phyloP scores from a whole-genome alignment of 2,329 filamentous ascomycete species.

The Sarocladium brachiariae region DNA sequence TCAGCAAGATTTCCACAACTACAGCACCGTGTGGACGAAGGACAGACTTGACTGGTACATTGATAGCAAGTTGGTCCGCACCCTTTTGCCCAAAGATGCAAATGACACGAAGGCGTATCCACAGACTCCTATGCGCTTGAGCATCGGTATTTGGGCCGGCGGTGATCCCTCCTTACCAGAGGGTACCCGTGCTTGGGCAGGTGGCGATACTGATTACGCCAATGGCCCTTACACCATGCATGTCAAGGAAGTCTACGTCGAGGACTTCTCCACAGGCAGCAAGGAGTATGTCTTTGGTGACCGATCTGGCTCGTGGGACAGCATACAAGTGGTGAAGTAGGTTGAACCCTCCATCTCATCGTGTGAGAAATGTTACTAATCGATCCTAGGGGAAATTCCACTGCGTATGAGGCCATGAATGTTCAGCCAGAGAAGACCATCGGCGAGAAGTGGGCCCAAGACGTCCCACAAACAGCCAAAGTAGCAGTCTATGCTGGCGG shows the following conservation, averaged over 20 bases:
- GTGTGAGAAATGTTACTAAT: constrained; percentile 16
- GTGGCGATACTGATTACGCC: constrained; percentile 59
- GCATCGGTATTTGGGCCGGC: constrained; percentile 60
- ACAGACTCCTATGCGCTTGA: constrained; percentile 69
- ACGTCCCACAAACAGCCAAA: constrained; percentile 42
- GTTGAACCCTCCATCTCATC: constrained; percentile 18
- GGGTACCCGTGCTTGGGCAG: constrained; percentile 62
- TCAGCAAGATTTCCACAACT: constrained; percentile 63
- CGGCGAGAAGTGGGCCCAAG: constrained; percentile 45
- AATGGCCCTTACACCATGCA: constrained; percentile 67
- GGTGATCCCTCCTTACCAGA: constrained; percentile 48
- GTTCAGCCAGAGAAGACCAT: constrained; percentile 34
- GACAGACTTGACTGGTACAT: constrained; percentile 62
- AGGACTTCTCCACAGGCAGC: constrained; percentile 51
- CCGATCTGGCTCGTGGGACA: constrained; percentile 52
- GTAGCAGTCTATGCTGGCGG: constrained; percentile 44
- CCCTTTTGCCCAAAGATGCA: constrained; percentile 51
- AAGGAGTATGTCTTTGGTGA: constrained; percentile 62
- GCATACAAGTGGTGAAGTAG: constrained; percentile 52
- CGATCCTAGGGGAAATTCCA: constrained; percentile 48
- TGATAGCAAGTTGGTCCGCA: constrained; percentile 59
- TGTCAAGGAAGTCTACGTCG: constrained; percentile 50
- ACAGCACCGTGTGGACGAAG: constrained; percentile 67
- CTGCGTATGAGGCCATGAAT: constrained; percentile 38
- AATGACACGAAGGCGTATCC: constrained; percentile 60